Base-by-base conservation (phyloP, 768 basidiomycete species). In the Hemileccinum impolitum region DNA sequence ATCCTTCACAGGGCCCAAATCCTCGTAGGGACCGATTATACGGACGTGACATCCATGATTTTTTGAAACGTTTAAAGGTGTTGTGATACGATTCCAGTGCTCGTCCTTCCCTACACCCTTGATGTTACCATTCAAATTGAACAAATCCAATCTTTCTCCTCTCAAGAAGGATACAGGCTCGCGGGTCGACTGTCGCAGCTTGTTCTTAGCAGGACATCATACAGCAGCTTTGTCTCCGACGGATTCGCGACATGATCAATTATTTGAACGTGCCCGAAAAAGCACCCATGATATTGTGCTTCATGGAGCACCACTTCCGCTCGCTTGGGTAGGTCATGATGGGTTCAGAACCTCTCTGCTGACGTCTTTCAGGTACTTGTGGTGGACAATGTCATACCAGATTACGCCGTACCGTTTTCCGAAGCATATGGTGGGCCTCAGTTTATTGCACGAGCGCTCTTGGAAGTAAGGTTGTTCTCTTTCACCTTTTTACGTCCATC, bases 271-370 rank as follows among this genome's bases (percentile, higher is more conserved):
- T 18, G 45, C 45, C 2, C 47, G 34, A 21, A 50, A 47, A 28
- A 45, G 51, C 17, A 56, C 62, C 1, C 52, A 37, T 25, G 45
- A 56, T 40, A 28, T 63, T 25, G 11, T 35, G 14, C 37, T 45
- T 15, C 49, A 51, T 26, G 65, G 65, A 23, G 55, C 55, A 40
- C 65, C 63, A 18, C 57, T 65, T 39, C 63, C 63, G 6, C 58
- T 65, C 11, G 39, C 39, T 18, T 65, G 64, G 64, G 64, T 67
- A 37, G 18, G 63, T 49, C n/a, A n/a, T n/a, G n/a, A n/a, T n/a
- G n/a, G n/a, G n/a, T n/a, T n/a, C n/a, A n/a, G n/a, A n/a, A n/a
- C n/a, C n/a, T n/a, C n/a, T n/a, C n/a, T n/a, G n/a, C n/a, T n/a
- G 17, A 36, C 35, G 4, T 1, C n/a, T 5, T 13, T 6, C 36